phyloP scores from a whole-genome alignment of 805 yeast species.

The Lachancea lanzarotensis region DNA sequence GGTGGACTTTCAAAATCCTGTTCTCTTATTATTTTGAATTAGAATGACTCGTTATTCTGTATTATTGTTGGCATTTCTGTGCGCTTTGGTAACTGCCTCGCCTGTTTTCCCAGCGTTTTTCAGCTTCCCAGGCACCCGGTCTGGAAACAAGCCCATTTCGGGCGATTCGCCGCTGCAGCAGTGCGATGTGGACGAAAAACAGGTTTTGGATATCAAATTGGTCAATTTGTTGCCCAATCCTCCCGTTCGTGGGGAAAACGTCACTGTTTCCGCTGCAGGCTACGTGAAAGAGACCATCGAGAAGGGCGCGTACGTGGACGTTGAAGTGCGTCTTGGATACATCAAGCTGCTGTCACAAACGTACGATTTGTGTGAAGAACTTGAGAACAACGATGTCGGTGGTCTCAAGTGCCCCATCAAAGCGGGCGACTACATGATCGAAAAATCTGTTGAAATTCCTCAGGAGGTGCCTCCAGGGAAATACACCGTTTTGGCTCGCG shows the following conservation, averaged over 20 bases:
- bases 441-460: slow-evolving; percentile 78
- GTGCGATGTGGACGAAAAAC: slow-evolving; percentile 63
- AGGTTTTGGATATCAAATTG: slow-evolving; percentile 53
- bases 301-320: slow-evolving; percentile 92
- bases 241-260: slow-evolving; percentile 76
- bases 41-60: background rate
- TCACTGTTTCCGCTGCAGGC: slow-evolving; percentile 76
- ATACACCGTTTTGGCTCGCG: slow-evolving; percentile 81
- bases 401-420: slow-evolving; percentile 70
- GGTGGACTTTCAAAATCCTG: too few relatives aligned
- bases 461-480: slow-evolving; percentile 92
- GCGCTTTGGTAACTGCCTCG: slow-evolving; percentile 5
- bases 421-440: slow-evolving; percentile 59
- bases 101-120: slow-evolving; percentile 5
- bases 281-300: slow-evolving; percentile 45
- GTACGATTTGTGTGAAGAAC: slow-evolving; percentile 87
- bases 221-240: slow-evolving; percentile 77
- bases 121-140: slow-evolving; percentile 15
- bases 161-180: slow-evolving; percentile 81
- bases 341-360: slow-evolving; percentile 82
- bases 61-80: slow-evolving; percentile 2
- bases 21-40: too few relatives aligned
- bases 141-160: slow-evolving; percentile 57
- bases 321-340: slow-evolving; percentile 88
- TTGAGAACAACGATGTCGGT: slow-evolving; percentile 61